phyloP scores from a whole-genome alignment of 1,284 basidiomycete species.

The Ceratobasidium sp. region DNA sequence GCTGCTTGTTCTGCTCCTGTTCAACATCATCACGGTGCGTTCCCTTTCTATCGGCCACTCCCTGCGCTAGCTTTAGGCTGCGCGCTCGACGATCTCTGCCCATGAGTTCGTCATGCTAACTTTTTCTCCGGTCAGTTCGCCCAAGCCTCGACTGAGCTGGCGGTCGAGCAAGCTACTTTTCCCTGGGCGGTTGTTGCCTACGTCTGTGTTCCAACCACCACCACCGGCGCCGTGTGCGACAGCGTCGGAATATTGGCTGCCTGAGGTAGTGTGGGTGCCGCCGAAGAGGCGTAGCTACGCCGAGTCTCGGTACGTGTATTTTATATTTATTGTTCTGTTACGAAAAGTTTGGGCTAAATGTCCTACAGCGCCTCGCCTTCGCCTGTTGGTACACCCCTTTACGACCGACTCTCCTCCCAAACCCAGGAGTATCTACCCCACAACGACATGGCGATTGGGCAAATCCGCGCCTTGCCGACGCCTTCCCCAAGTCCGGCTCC shows the following conservation, averaged over 20 bases:
- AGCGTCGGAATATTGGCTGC: background rate
- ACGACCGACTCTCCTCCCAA: conserved; percentile 16
- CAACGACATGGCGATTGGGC: conserved; percentile 7
- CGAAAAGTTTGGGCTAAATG: background rate
- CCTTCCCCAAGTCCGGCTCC: background rate
- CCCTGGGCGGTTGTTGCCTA: background rate
- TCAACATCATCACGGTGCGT: conserved; percentile 16
- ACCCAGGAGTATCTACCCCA: background rate
- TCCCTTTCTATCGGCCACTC: background rate
- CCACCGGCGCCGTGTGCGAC: background rate
- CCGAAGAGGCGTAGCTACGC: background rate
- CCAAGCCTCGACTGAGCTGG: background rate
- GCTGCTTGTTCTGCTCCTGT: conserved; percentile 6
- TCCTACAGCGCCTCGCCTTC: background rate
- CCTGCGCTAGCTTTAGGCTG: background rate
- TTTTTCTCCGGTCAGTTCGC: background rate
- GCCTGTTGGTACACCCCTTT: conserved; percentile 16
- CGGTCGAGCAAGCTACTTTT: conserved; percentile 16
- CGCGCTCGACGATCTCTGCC: background rate
- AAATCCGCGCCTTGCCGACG: conserved; percentile 19
- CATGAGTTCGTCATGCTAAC: background rate
- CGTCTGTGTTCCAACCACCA: conserved; percentile 1
- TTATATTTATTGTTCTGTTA: background rate
- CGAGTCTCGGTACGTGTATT: background rate
- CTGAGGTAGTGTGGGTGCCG: background rate